phyloP scores from a whole-genome alignment of 148 eudicot genomes.

The Rhododendron ovatum region DNA sequence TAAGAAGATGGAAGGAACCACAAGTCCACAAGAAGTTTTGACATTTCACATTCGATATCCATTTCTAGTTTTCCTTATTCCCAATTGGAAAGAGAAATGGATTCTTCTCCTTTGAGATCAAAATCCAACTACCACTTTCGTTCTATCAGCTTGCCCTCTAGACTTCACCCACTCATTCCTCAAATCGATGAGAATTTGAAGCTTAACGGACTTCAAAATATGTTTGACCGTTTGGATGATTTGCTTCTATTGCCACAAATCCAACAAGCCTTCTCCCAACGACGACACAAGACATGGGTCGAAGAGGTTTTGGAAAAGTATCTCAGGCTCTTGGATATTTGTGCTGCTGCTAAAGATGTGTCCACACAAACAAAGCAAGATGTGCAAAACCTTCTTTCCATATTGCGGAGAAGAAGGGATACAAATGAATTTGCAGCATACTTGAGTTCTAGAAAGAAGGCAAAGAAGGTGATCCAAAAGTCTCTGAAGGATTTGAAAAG shows the following conservation, averaged over 20 bases:
- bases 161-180: conserved; percentile 17
- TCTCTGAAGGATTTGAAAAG: conserved; percentile 5
- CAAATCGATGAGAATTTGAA: conserved; percentile 25
- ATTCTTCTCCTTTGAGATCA: conserved; percentile 18
- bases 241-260: conserved; percentile 26
- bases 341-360: conserved; percentile 16
- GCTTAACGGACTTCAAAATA: conserved; percentile 20
- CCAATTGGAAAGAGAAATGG: background rate
- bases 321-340: conserved; percentile 24
- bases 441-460: conserved; percentile 18
- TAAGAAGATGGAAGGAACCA: no score
- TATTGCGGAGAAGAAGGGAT: conserved; percentile 12
- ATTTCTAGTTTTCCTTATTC: no score
- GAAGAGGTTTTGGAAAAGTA: conserved; percentile 29
- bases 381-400: conserved; percentile 1
- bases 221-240: background rate
- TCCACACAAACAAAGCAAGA: conserved; percentile 20
- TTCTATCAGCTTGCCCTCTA: conserved; percentile 28
- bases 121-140: conserved; percentile 21
- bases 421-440: background rate
- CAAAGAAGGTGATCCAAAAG: conserved; percentile 13
- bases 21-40: background rate
- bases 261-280: conserved; percentile 6
- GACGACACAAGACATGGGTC: background rate
- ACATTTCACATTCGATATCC: background rate